Base-by-base conservation (phyloP, 345 rosid genomes). In the Euphorbia tirucalli region DNA sequence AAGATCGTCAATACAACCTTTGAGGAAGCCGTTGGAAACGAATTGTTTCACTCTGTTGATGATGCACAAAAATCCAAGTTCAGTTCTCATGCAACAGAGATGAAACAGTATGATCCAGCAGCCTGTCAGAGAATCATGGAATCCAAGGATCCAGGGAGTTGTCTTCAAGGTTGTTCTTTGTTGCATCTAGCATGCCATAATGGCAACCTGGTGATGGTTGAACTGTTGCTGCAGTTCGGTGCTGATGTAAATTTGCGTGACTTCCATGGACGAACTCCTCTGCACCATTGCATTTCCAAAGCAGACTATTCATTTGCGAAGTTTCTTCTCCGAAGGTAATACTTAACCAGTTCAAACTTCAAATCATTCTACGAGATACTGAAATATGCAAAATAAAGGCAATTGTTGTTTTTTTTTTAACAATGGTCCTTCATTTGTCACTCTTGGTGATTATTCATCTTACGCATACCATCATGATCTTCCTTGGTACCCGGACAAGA, bases 211-310 rank as follows among this genome's bases (percentile, higher is more conserved):
- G 86, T 85, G 76, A 82, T 88, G 91, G 74, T 88, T 68, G 98
- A 93, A 82, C 83, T 91, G 79, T 56, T 93, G 85, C 74, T 91
- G 72, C 98, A 89, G 75, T 91, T 87, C 69, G 96, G 96, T 70
- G 97, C 92, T 24, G 80, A 87, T 71, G 79, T 86, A 68, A 89
- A 91, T 77, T 71, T 77, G 78, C 81, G 78, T 4, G 98, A 93
- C 77, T 89, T 77, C 76, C 93, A 88, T 22, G 89, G 93, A 76
- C 85, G 92, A 76, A 89, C 96, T 70, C 96, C 98, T 66, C 81
- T 91, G 84, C 98, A 91, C 82, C 88, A 78, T 74, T 90, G 97
- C 72, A 76, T 93, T 37, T 75, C 88, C 58, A 68, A 76, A 64
- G 81, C 89, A 71, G 80, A 88, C 80, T 84, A 89, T 75, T 11